A percentile compares a stretch with the other conserved stretches of the same genome.
Evolutionary conservation across 2,329 filamentous ascomycete genomes (phyloP).

Genomic region (Diplodia corticola): DNA sequence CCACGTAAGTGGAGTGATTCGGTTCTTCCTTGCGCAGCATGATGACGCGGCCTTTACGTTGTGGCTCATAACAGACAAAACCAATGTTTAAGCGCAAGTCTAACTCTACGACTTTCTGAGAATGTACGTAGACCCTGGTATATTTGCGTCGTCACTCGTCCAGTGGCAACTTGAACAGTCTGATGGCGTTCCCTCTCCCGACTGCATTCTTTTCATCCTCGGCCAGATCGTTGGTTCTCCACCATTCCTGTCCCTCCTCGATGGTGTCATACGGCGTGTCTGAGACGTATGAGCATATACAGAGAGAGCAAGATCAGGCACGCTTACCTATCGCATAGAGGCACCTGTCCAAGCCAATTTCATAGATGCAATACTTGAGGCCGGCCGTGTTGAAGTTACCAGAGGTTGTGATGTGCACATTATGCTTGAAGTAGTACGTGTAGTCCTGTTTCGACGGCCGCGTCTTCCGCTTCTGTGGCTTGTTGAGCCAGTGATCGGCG

Average conservation of each 20-base stretch:
- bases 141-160: slow-evolving; percentile 2
- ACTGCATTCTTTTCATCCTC: slow-evolving; percentile 36
- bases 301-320: fast-evolving
- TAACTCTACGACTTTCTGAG: no score
- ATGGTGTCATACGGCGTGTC: slow-evolving; percentile 35
- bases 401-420: slow-evolving; percentile 46
- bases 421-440: slow-evolving; percentile 43
- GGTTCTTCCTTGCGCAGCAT: no score
- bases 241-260: slow-evolving; percentile 35
- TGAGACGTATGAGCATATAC: background rate
- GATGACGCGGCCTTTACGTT: no score
- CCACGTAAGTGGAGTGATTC: no score
- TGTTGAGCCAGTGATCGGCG: slow-evolving; percentile 47
- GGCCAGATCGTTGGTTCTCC: slow-evolving; percentile 24
- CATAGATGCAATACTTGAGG: slow-evolving; percentile 45
- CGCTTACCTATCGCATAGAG: slow-evolving; percentile 44
- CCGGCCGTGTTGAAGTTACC: slow-evolving; percentile 45
- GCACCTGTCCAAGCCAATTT: slow-evolving; percentile 43
- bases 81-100: no score
- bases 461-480: slow-evolving; percentile 46
- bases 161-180: slow-evolving; percentile 39
- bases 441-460: slow-evolving; percentile 31
- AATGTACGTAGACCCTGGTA: no score
- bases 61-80: no score
- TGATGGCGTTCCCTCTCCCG: slow-evolving; percentile 50